Percentiles rank a stretch among this genome's conserved stretches.
Evolutionary conservation across 2,329 filamentous ascomycete genomes (phyloP).

Genomic region (Zymoseptoria brevis): DNA sequence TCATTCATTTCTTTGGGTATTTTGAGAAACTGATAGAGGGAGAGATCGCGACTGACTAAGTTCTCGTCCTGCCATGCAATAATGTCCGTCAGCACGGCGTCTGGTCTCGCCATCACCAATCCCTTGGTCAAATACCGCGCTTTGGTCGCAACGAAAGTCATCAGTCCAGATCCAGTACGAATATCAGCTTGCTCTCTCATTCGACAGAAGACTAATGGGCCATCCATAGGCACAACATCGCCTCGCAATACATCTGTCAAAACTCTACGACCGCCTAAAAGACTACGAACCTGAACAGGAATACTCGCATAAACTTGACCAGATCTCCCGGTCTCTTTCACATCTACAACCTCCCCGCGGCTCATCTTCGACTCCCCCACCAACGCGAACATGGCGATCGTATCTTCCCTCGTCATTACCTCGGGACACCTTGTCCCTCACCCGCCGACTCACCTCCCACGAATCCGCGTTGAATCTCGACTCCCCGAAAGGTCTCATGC

Average conservation of each 20-base stretch:
- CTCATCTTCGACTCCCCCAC: conserved; percentile 14
- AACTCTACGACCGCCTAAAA: conserved; percentile 66
- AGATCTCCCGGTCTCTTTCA: conserved; percentile 44
- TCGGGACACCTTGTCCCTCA: conserved; percentile 52
- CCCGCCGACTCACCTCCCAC: conserved; percentile 59
- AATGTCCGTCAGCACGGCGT: conserved; percentile 21
- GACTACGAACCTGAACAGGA: conserved; percentile 68
- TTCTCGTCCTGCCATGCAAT: not conserved
- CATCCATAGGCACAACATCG: conserved; percentile 21
- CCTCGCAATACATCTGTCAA: conserved; percentile 63
- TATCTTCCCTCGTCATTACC: conserved; percentile 49
- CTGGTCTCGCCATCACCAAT: conserved; percentile 49
- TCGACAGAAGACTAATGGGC: not conserved
- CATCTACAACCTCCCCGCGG: conserved; percentile 19
- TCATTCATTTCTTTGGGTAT: not conserved
- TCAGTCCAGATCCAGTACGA: conserved; percentile 53
- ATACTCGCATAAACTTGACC: conserved; percentile 58
- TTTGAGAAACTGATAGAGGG: not conserved
- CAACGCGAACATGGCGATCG: conserved; percentile 39
- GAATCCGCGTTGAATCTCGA: conserved; percentile 63
- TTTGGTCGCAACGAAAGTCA: conserved; percentile 58
- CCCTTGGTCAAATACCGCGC: conserved; percentile 69
- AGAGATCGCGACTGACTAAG: not conserved
- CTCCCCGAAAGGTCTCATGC: conserved; percentile 65
- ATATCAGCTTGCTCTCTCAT: too few relatives aligned